Evolutionary conservation across 495 filamentous ascomycete genomes (phyloP), one percentile per base, ranked within the genome.

Genomic region (Penicillium pulvis): DNA sequence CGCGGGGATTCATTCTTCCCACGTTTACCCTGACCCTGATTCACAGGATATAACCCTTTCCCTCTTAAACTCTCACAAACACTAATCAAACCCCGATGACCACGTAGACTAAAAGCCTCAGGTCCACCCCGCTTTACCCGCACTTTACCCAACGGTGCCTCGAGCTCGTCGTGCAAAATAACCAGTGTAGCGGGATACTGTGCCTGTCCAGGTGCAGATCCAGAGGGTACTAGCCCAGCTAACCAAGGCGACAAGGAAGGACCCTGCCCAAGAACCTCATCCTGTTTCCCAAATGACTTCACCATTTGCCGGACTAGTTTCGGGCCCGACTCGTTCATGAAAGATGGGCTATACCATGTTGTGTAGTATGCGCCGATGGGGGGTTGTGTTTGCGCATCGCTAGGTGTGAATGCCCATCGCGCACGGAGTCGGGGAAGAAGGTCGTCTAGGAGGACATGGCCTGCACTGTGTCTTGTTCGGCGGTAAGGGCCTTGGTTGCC

Each of bases 131-230:
- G 77, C 62, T 71, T 85, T 41, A 89, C 73, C 42, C 78, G 87
- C 6, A 95, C 76, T 39, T 79, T 82, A 1, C 91, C 90, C 11
- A 90, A 62, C 24, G 78, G 73, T 45, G 80, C 78, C 67, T 96
- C 91, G 9, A 96, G 72, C 66, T 96, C 92, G 65, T 96, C 92
- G 72, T 96, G 90, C 28, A 96, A 74, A 2, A 96, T 73, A 3
- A 95, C 83, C 16, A 96, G 73, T 0, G 77, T 77, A 24, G 79
- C 58, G 0, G 67, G 61, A 17, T 52, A 52, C 1, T 41, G 33
- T 12, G 33, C 7, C 39, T 41, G 39, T 17, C 56, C 42, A 30
- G 26, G 19, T 19, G 3, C 35, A 20, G 47, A 44, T 36, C 33
- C 33, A 6, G 47, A 30, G 30, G 56, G 42, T 23, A 46, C 50